A percentile compares a stretch with the other conserved stretches of the same genome.
Conservation (phyloP, 73 alveolate species). For the Loxodes magnus region DNA sequence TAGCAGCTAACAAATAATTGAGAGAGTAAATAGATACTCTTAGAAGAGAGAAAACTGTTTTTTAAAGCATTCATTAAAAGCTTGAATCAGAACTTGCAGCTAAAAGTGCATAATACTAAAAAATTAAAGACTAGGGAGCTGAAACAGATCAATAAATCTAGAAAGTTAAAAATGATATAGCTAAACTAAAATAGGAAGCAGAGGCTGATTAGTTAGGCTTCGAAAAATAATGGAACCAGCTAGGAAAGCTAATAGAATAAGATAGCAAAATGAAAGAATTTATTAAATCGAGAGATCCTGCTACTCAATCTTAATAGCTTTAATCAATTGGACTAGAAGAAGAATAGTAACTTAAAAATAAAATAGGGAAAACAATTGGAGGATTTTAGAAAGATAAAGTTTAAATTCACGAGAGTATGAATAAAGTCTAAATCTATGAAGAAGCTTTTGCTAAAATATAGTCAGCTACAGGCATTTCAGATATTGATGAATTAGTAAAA, state of each 20-base stretch:
- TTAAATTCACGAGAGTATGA: slow-evolving; percentile 49
- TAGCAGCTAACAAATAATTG: slow-evolving; percentile 42
- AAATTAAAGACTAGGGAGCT: slow-evolving; percentile 20
- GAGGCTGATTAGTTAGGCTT: slow-evolving; percentile 58
- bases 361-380: slow-evolving; percentile 32
- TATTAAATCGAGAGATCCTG: slow-evolving; percentile 43
- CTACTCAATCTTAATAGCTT: slow-evolving; percentile 41
- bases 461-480: slow-evolving; percentile 64
- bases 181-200: slow-evolving; percentile 52
- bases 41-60: slow-evolving; percentile 54
- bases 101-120: slow-evolving; percentile 22
- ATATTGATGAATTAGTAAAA: slow-evolving; percentile 70
- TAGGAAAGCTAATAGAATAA: slow-evolving; percentile 33
- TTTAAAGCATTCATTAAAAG: slow-evolving; percentile 18
- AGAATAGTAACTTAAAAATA: slow-evolving; percentile 32
- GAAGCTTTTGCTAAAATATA: slow-evolving; percentile 63
- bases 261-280: slow-evolving; percentile 54
- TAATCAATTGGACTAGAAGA: slow-evolving; percentile 45
- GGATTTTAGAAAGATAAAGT: slow-evolving; percentile 70
- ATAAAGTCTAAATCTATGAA: slow-evolving; percentile 60
- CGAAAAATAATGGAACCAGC: slow-evolving; percentile 34
- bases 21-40: slow-evolving; percentile 54
- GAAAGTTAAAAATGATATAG: slow-evolving; percentile 42
- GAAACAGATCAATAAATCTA: slow-evolving; percentile 38
- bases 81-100: slow-evolving; percentile 26